Evolutionary conservation across 495 filamentous ascomycete genomes (phyloP).

Genomic region (Penicillium fimorum): DNA sequence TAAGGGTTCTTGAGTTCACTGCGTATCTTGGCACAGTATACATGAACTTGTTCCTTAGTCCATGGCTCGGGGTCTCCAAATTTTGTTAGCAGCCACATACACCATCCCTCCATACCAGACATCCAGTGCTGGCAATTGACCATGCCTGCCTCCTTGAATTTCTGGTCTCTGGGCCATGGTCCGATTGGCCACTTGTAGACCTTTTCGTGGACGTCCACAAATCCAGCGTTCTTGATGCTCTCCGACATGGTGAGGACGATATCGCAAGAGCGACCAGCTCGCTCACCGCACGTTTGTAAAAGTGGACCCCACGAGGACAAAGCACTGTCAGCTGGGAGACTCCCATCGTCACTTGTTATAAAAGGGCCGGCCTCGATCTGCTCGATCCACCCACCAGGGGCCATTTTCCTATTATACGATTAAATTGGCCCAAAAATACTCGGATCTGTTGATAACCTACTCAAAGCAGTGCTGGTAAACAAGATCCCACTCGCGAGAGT

Average conservation of each 20-base stretch:
- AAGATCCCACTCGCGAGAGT: conserved; percentile 25
- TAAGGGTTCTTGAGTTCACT: conserved; percentile 22
- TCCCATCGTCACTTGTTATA: conserved; percentile 46
- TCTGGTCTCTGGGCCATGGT: conserved; percentile 63
- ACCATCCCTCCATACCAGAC: conserved; percentile 26
- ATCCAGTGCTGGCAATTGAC: conserved; percentile 60
- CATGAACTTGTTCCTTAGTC: conserved; percentile 27
- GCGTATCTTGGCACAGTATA: conserved; percentile 22
- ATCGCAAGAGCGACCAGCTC: conserved; percentile 17
- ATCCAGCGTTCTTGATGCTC: conserved; percentile 34
- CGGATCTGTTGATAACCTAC: conserved; percentile 3
- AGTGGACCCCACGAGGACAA: conserved; percentile 24
- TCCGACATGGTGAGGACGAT: conserved; percentile 20
- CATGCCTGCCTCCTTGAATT: conserved; percentile 63
- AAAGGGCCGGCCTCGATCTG: conserved; percentile 46
- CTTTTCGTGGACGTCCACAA: conserved; percentile 37
- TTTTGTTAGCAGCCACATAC: conserved; percentile 30
- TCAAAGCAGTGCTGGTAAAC: conserved; percentile 30
- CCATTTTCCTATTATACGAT: conserved; percentile 19
- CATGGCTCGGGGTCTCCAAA: conserved; percentile 24
- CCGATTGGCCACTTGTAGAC: conserved; percentile 65
- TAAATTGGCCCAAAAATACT: neutral
- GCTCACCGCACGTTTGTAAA: conserved; percentile 20
- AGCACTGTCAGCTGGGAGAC: conserved; percentile 28
- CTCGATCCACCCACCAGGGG: conserved; percentile 57